Evolutionary conservation across 75 land plant genomes (phyloP), one percentile per base, ranked within the genome.

Genomic region (Pinus albicaulis): DNA sequence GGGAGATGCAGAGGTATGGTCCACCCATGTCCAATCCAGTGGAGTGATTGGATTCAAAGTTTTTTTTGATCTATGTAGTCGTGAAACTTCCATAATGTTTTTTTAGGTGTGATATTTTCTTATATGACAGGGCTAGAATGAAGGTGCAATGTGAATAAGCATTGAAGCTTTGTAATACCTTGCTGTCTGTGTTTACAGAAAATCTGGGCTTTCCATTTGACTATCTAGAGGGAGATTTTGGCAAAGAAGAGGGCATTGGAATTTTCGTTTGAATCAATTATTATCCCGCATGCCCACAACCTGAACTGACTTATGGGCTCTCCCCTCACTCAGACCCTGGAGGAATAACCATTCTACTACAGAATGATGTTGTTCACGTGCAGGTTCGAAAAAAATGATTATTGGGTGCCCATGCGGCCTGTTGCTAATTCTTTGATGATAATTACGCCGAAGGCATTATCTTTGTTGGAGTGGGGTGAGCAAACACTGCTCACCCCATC

Each of bases 281-380:
- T 41, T 92, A 91, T 84, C 93, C 93, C 7, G 79, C 78, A 14
- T 92, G 93, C 72, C 91, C 94, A 19, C 84, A 87, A 53, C 94
- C 91, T 12, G 92, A 89, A 53, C 88, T 93, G 16, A 80, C 86
- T 0, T 80, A 84, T 12, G 96, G 90, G 44, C 79, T 92, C 23
- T 78, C 86, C 5, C 63, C 86, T 8, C 92, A 92, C 64, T 83
- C 92, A 8, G 94, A 92, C 34, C 90, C 90, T 17, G 86, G 88
- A 25, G 90, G 86, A 74, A 59, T 90, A 41, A 88, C 92, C 57
- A 24, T 90, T 38, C 77, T 90, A 22, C 75, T 88, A 19, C 82
- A 87, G 15, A 86, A 87, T 57, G 56, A 81, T 34, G 84, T 89
- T 3, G 1, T 71, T 0, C 95, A 92, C 36, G 92, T 94, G 22